Evolutionary conservation across 2,329 filamentous ascomycete species (phyloP).

Genomic region (Pseudogymnoascus sp.): DNA sequence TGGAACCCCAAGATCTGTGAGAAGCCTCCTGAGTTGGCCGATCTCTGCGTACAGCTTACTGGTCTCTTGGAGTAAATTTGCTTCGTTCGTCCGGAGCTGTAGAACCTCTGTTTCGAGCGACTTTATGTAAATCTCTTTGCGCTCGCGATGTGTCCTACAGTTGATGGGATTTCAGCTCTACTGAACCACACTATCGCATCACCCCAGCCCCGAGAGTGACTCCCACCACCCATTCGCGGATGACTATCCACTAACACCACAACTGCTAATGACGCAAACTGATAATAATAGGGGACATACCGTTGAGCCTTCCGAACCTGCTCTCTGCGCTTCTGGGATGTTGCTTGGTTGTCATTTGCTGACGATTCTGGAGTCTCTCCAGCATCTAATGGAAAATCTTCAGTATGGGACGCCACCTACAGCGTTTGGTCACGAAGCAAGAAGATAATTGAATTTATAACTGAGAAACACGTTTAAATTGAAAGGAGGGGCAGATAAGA

Average conservation of each 20-base stretch:
- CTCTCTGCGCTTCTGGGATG: not conserved
- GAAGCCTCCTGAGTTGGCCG: conserved; percentile 13
- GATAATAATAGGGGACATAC: not conserved
- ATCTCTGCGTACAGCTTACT: conserved; percentile 17
- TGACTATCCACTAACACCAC: not conserved
- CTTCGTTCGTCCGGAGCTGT: conserved; percentile 17
- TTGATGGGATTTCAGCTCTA: not conserved
- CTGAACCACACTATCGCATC: not conserved
- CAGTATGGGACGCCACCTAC: not conserved
- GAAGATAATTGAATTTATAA: not conserved
- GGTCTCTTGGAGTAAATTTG: conserved; percentile 18
- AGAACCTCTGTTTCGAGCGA: conserved; percentile 24
- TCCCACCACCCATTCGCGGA: not conserved
- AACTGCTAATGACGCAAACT: not conserved
- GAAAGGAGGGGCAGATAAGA: not conserved
- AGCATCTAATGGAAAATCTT: not conserved
- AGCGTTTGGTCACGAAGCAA: not conserved
- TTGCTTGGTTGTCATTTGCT: not conserved
- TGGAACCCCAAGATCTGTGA: conserved; percentile 11
- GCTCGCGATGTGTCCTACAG: conserved; percentile 26
- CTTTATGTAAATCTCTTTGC: conserved; percentile 27
- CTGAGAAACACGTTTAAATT: not conserved
- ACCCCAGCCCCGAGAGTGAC: not conserved
- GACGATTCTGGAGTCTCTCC: not conserved
- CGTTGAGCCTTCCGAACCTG: not conserved